Base-by-base conservation (phyloP, 1,139 yeast genomes). In the Lodderomyces margitis region DNA sequence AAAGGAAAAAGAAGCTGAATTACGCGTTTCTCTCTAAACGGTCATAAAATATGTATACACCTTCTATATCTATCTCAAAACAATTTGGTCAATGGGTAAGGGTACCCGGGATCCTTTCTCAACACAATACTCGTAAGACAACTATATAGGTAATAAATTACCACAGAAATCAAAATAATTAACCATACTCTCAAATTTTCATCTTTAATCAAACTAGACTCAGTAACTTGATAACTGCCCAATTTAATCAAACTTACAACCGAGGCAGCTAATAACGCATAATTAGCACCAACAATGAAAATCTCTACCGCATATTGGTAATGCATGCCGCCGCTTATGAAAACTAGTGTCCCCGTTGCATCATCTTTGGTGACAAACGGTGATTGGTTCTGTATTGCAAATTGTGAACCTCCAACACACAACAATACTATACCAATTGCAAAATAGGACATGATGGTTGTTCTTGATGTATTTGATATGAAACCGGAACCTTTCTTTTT, bases 251-350 rank as follows among this genome's bases (percentile, higher is more conserved):
- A 54, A 1, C 56, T 37, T n/a, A 78, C 49, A 9, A 75, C 44
- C 5, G 70, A 45, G 1, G 59, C 42, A 3, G 74, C 75, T 52
- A 82, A 62, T 1, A 59, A 49, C 10, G 71, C 49, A 54, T 85
- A 86, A 41, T 70, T 62, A 3, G 57, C 56, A 0, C 78, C 75
- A 3, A 83, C 71, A 8, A 79, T 56, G 5, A 78, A 54, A 2
- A 81, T 70, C 56, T 85, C 94, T 4, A 76, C 61, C 1, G 92
- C 92, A 59, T 83, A 80, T 57, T 84, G 92, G 65, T 79, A 80
- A 44, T 73, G 76, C 19, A 28, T 15, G 6, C 86, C 87, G 5
- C 87, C 87, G 48, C 85, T 75, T 39, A 81, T 75, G 50, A 66
- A 70, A 58, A 83, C 70, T 30, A 78, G 59, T 5, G 66, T 61